Conservation (phyloP, 2,329 filamentous ascomycete species). For the Sphaerulina populicola region DNA sequence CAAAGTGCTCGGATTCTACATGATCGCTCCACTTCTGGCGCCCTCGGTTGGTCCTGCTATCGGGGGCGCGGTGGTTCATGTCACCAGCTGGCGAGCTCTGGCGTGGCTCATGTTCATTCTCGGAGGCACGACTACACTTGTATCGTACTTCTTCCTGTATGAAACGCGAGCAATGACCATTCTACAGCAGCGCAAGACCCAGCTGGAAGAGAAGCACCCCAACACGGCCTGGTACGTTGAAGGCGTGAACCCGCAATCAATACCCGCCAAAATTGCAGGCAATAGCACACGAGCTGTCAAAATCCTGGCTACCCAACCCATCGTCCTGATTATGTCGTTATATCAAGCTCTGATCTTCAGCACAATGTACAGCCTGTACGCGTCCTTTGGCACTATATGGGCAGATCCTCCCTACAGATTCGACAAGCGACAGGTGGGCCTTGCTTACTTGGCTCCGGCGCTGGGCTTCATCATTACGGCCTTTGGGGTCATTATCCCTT, state of each 20-base stretch:
- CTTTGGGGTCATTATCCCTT: conserved; percentile 36
- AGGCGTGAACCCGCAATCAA: conserved; percentile 35
- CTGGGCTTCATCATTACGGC: conserved; percentile 37
- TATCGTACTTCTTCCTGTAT: conserved; percentile 37
- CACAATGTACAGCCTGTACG: conserved; percentile 40
- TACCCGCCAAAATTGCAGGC: conserved; percentile 30
- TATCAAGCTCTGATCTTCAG: conserved; percentile 41
- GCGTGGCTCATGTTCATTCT: conserved; percentile 40
- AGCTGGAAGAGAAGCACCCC: conserved; percentile 30
- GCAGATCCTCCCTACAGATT: conserved; percentile 33
- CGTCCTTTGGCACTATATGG: conserved; percentile 24
- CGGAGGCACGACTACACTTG: conserved; percentile 33
- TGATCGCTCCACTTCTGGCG: conserved; percentile 37
- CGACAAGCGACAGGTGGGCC: conserved; percentile 37
- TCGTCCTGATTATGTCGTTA: conserved; percentile 39
- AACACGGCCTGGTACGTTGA: conserved; percentile 35
- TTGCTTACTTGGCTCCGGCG: conserved; percentile 38
- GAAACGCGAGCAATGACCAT: conserved; percentile 39
- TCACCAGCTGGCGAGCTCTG: conserved; percentile 40
- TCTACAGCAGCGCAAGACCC: conserved; percentile 29
- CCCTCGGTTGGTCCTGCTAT: conserved; percentile 34
- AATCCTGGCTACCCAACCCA: conserved; percentile 37
- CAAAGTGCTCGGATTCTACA: conserved; percentile 39
- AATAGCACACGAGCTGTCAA: conserved; percentile 37
- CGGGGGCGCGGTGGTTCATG: conserved; percentile 37